Conservation (phyloP, 1,284 basidiomycete genomes). For the Xerocomus minutiporus region DNA sequence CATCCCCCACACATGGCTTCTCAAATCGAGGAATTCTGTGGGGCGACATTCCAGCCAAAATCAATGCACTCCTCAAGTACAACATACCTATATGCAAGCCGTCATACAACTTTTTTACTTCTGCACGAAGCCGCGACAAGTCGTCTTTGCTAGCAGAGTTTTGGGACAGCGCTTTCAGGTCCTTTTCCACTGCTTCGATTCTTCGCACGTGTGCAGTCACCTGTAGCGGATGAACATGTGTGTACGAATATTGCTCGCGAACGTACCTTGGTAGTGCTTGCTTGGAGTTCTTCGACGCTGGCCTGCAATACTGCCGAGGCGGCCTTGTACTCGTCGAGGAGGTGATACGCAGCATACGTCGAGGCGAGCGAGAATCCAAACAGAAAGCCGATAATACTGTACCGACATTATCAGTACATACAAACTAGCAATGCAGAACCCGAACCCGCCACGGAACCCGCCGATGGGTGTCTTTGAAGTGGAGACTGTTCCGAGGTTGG, state of each 20-base stretch:
- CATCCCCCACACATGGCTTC: conserved; percentile 78
- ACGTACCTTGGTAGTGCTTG: conserved; percentile 73
- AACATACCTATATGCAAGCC: conserved; percentile 69
- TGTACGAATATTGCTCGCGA: neutral
- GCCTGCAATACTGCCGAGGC: conserved; percentile 80
- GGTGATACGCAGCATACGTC: conserved; percentile 79
- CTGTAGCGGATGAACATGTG: conserved; percentile 35
- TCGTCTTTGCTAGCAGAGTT: conserved; percentile 74
- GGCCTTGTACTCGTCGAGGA: conserved; percentile 86
- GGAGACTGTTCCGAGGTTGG: conserved; percentile 54
- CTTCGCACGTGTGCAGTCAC: conserved; percentile 80
- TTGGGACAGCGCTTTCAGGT: conserved; percentile 71
- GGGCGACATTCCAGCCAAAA: neutral
- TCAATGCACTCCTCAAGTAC: neutral
- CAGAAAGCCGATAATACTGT: conserved; percentile 82
- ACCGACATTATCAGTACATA: neutral
- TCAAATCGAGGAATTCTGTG: conserved; percentile 67
- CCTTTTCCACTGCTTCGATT: conserved; percentile 86
- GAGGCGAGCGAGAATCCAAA: conserved; percentile 85
- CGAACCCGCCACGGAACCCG: conserved; percentile 81
- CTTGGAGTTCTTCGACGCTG: conserved; percentile 82
- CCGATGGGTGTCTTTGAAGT: conserved; percentile 76
- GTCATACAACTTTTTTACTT: conserved; percentile 84
- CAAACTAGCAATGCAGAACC: conserved; percentile 5
- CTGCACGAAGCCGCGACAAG: conserved; percentile 64